These are phyloP conservation scores for Backusella australiensis DNA, from an alignment of 192 early-diverging fungal genomes.

Conservation along the genomic window DNA sequence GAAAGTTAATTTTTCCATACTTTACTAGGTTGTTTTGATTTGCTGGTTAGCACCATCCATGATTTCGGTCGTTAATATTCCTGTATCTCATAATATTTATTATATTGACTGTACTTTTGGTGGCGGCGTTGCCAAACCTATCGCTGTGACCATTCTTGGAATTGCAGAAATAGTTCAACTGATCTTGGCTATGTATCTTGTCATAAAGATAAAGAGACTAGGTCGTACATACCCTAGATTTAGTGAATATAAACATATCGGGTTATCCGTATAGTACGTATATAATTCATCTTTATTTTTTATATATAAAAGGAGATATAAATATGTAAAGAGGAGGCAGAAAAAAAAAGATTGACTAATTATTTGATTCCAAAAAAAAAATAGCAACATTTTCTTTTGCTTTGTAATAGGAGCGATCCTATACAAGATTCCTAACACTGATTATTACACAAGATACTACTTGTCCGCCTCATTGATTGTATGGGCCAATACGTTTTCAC, in stretches of 20 bases:
- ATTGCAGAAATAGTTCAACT: conserved; percentile 26
- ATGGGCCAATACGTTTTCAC: conserved; percentile 46
- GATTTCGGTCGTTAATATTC: conserved; percentile 1
- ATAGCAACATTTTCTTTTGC: conserved; percentile 49
- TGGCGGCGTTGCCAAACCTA: not conserved
- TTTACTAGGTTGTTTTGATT: conserved; percentile 16
- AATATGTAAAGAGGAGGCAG: not conserved
- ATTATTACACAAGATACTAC: conserved; percentile 42
- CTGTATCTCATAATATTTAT: conserved; percentile 16
- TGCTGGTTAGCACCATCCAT: conserved; percentile 19
- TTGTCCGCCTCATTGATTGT: conserved; percentile 41
- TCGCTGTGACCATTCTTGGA: not conserved
- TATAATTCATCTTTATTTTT: not conserved
- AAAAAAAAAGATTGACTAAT: not conserved
- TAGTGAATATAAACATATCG: conserved; percentile 50
- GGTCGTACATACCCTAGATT: conserved; percentile 41
- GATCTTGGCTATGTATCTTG: conserved; percentile 40
- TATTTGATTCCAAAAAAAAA: not conserved
- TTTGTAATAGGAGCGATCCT: conserved; percentile 41
- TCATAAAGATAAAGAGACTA: conserved; percentile 42
- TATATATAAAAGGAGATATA: not conserved
- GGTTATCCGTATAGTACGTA: conserved; percentile 51
- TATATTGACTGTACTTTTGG: conserved; percentile 26
- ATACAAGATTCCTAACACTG: conserved; percentile 37
- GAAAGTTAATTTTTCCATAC: not conserved